Evolutionary conservation across 192 early-diverging fungal genomes (phyloP).

Genomic region (Gigaspora rosea): DNA sequence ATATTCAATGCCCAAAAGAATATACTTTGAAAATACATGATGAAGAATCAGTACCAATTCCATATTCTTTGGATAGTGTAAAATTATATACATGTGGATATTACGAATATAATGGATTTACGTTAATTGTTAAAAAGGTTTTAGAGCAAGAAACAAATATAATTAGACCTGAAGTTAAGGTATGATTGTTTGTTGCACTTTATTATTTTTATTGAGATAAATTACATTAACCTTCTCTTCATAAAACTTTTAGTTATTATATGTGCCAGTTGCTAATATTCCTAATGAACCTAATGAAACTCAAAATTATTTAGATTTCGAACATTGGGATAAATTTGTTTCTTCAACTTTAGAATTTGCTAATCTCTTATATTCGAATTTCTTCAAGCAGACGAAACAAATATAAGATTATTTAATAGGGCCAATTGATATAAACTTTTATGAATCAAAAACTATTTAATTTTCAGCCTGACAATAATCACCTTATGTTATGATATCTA

Average conservation of each 20-base stretch:
- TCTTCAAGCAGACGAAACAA: background rate
- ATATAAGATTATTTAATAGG: background rate
- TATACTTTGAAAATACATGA: background rate
- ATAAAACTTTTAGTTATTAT: background rate
- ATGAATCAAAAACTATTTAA: too few relatives aligned
- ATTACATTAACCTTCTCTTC: background rate
- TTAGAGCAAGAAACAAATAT: slow-evolving; percentile 13
- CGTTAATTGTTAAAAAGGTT: background rate
- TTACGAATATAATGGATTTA: slow-evolving; percentile 20
- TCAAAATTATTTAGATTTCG: background rate
- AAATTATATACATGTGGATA: slow-evolving; percentile 4
- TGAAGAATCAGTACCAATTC: background rate
- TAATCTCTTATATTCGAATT: background rate
- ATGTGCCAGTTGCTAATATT: background rate
- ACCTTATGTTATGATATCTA: too few relatives aligned
- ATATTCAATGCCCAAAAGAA: slow-evolving; percentile 9
- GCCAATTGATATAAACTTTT: too few relatives aligned
- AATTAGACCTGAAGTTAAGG: background rate
- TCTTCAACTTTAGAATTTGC: background rate
- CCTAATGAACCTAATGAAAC: background rate
- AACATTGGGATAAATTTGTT: background rate
- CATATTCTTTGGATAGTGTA: slow-evolving; percentile 8
- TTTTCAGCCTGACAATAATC: too few relatives aligned
- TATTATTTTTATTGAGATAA: too few relatives aligned
- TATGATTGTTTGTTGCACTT: background rate